phyloP scores from a whole-genome alignment of 2,329 filamentous ascomycete species.

The Paecilomyces niveus region DNA sequence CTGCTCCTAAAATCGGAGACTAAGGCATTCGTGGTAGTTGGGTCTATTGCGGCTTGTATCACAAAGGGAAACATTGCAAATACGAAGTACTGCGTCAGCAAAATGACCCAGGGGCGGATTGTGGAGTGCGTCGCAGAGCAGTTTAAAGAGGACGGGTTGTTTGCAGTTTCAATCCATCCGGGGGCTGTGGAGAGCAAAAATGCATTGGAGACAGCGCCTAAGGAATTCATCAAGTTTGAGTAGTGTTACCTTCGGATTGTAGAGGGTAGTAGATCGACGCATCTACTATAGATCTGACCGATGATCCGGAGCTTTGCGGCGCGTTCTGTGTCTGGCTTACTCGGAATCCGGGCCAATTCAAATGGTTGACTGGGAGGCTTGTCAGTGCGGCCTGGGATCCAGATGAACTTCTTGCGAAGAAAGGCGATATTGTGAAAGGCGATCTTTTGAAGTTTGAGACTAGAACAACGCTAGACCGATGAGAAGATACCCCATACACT shows the following conservation, averaged over 20 bases:
- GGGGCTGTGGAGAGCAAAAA: slow-evolving; percentile 28
- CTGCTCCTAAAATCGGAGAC: slow-evolving; percentile 17
- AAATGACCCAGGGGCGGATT: slow-evolving; percentile 27
- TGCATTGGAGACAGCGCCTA: slow-evolving; percentile 18
- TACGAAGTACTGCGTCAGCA: slow-evolving; percentile 27
- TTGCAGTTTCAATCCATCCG: slow-evolving; percentile 24
- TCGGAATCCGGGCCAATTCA: slow-evolving; percentile 14
- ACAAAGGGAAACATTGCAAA: slow-evolving; percentile 35
- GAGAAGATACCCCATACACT: neutral
- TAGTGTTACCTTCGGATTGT: neutral
- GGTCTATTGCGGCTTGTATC: slow-evolving; percentile 23
- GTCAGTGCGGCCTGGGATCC: slow-evolving; percentile 41
- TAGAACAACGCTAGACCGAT: slow-evolving; percentile 2
- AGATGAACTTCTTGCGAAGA: slow-evolving; percentile 33
- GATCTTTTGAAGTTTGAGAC: slow-evolving; percentile 11
- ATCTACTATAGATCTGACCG: slow-evolving; percentile 9
- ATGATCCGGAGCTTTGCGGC: slow-evolving; percentile 14
- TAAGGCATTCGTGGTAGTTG: slow-evolving; percentile 22
- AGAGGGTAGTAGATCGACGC: neutral
- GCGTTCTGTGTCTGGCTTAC: slow-evolving; percentile 12
- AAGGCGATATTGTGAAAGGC: slow-evolving; percentile 32
- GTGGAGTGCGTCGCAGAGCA: slow-evolving; percentile 30
- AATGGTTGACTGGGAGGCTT: slow-evolving; percentile 39
- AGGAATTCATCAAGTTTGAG: slow-evolving; percentile 12
- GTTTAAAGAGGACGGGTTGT: slow-evolving; percentile 15